Evolutionary conservation across 2,329 filamentous ascomycete genomes (phyloP), one percentile per base, ranked within the genome.

Genomic region (Exserohilum turcica): DNA sequence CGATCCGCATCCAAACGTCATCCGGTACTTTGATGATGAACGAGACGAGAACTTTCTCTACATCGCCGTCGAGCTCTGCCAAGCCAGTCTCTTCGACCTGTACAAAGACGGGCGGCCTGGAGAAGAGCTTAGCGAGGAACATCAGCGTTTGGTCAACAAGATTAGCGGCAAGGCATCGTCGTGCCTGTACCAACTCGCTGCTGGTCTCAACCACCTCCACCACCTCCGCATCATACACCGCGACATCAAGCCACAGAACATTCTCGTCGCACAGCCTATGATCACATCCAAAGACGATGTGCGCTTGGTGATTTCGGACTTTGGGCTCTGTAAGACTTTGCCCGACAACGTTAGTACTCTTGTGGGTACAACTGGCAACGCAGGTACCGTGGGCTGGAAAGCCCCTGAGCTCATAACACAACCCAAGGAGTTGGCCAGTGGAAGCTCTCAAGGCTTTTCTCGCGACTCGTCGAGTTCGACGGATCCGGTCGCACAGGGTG

Each of bases 221-320:
- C 88, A 87, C 15, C 82, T 97, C 37, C 89, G 94, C 56, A 97
- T 99, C 68, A 95, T 99, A 3, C 94, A 99, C 73, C 90, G 94
- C 47, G 94, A 99, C 70, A 84, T 99, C 67, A 99, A 99, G 73
- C 94, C 94, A 0, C 94, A 99, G 68, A 99, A 99, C 65, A 97
- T 99, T 44, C 81, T 99, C 1, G 92, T 97, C 54, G 84, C 85
- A 19, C 82, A 83, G 57, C 84, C 85, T 1, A 84, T 85, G 52
- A 86, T 88, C 78, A 86, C 83, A 61, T 86, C 88, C 63, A 82
- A 86, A 54, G 84, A 85, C 36, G 84, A 82, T 31, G 87, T 92
- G 19, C 88, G 93, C n/a, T 82, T 99, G 32, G 84, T 99, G 4
- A 96, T 99, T 31, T 97, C 94, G 0, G 94, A 99, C 74, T 99